Evolutionary conservation across 306 rosid species (phyloP).

Genomic region (Cotoneaster glaucophyllus): DNA sequence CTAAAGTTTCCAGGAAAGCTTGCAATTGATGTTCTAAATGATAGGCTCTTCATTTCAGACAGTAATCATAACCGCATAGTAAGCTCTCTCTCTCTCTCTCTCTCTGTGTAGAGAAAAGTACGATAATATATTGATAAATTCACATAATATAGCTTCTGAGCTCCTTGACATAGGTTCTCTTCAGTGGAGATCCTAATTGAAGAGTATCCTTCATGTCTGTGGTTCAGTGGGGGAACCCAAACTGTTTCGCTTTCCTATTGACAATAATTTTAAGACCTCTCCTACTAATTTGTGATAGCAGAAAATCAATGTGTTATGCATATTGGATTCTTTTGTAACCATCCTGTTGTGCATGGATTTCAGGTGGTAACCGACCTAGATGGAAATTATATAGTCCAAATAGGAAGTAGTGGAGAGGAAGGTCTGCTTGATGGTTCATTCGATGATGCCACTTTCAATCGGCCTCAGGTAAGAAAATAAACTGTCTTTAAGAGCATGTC

Average conservation of each 20-base stretch:
- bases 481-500: neutral
- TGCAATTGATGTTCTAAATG: conserved; percentile 69
- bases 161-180: neutral
- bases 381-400: conserved; percentile 74
- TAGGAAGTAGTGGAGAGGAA: conserved; percentile 94
- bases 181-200: neutral
- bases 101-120: neutral
- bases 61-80: conserved; percentile 95
- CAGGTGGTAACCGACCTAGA: conserved; percentile 82
- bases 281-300: neutral
- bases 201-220: neutral
- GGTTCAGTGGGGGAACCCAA: neutral
- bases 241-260: neutral
- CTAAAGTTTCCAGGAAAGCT: conserved; percentile 97
- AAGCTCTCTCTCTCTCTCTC: conserved; percentile 26
- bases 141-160: neutral
- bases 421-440: conserved; percentile 84
- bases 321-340: conserved; percentile 5
- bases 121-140: neutral
- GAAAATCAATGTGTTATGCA: neutral
- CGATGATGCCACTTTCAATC: conserved; percentile 79
- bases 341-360: conserved; percentile 31
- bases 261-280: neutral
- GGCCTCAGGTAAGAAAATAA: conserved; percentile 66
- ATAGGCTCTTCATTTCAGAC: conserved; percentile 97